Conservation (phyloP, 257 asterid species). For the Ballota nigra region DNA sequence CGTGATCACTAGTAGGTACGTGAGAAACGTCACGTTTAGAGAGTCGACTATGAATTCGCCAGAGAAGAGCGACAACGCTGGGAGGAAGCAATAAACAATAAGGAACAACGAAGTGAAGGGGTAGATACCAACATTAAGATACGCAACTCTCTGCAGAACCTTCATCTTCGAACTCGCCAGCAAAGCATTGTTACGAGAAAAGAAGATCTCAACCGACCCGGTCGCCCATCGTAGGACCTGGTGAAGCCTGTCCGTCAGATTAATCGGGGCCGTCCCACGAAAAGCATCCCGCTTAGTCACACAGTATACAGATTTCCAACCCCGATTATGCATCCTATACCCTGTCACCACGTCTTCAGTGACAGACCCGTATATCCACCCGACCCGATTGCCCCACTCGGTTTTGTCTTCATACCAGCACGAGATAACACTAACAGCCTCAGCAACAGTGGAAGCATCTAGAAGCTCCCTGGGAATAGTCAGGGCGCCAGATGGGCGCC, state of each 20-base stretch:
- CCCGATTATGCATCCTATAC: conserved; percentile 74
- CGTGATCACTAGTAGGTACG: too few relatives aligned
- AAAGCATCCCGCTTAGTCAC: conserved; percentile 81
- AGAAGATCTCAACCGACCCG: conserved; percentile 74
- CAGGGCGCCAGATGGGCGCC: conserved; percentile 70
- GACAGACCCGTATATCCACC: too few relatives aligned
- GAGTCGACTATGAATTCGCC: conserved; percentile 68
- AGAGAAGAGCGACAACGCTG: conserved; percentile 70
- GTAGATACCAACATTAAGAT: too few relatives aligned
- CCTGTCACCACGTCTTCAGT: conserved; percentile 86
- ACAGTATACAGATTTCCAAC: conserved; percentile 77
- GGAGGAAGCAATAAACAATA: conserved; percentile 76
- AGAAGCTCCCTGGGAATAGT: conserved; percentile 65
- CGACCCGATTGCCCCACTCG: conserved; percentile 78
- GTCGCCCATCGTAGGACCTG: conserved; percentile 91
- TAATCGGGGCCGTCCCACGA: conserved; percentile 82
- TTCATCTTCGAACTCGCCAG: conserved; percentile 65
- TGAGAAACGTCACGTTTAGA: conserved; percentile 61
- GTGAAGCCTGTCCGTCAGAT: conserved; percentile 72
- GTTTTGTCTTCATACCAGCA: conserved; percentile 83
- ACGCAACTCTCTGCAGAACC: conserved; percentile 61
- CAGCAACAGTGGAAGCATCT: conserved; percentile 72
- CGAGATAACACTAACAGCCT: conserved; percentile 76
- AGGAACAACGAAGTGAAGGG: conserved; percentile 70
- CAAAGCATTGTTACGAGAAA: conserved; percentile 66